Percentiles rank a stretch among this genome's conserved stretches.
phyloP scores from a whole-genome alignment of 75 land plant genomes.

The Cunninghamia lanceolata region DNA sequence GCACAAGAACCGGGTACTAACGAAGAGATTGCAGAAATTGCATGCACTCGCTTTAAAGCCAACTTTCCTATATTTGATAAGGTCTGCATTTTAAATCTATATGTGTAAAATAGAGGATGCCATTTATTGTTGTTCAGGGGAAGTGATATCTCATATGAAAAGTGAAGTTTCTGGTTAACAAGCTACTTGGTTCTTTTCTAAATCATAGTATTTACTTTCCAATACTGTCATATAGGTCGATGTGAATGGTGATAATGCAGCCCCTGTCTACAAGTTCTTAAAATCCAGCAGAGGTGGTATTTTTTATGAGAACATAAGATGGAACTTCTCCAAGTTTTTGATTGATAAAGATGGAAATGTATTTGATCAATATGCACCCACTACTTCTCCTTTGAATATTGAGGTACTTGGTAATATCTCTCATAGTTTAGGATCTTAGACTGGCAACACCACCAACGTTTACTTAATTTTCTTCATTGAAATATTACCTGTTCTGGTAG shows the following conservation, averaged over 20 bases:
- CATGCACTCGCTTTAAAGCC: constrained; percentile 49
- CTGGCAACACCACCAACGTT: no score
- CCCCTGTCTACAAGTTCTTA: constrained; percentile 57
- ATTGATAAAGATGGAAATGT: constrained; percentile 72
- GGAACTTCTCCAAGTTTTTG: constrained; percentile 89
- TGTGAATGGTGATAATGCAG: constrained; percentile 58
- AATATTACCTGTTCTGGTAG: no score
- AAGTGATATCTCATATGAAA: neutral
- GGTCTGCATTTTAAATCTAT: constrained; percentile 10
- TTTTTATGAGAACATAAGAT: constrained; percentile 64
- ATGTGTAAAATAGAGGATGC: neutral
- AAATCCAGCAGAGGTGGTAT: constrained; percentile 60
- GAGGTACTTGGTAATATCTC: constrained; percentile 36
- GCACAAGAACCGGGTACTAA: constrained; percentile 46
- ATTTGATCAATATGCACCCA: constrained; percentile 65
- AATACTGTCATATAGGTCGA: constrained; percentile 29
- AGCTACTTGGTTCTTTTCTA: neutral
- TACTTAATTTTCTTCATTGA: no score
- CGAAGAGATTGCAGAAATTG: constrained; percentile 32
- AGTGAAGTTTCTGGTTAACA: neutral
- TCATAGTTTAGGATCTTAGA: no score
- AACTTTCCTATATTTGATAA: constrained; percentile 51
- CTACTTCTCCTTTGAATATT: constrained; percentile 65
- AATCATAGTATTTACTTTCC: neutral
- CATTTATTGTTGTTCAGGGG: neutral